These are phyloP conservation scores for Scedosporium boydii DNA, from an alignment of 2,329 filamentous ascomycete genomes.

Conservation along the genomic window DNA sequence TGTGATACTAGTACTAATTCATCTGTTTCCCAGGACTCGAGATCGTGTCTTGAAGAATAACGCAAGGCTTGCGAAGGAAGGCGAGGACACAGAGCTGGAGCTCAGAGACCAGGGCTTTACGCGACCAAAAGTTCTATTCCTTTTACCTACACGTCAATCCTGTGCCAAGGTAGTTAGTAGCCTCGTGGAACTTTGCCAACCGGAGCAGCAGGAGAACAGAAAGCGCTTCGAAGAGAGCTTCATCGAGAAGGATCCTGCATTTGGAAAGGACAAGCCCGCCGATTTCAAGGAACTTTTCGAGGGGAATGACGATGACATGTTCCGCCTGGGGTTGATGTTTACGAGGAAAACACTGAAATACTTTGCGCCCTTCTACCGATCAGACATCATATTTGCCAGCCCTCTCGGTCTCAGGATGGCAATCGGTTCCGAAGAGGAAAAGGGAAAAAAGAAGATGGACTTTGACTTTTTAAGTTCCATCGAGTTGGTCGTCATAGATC, in stretches of 20 bases:
- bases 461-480: conserved; percentile 90
- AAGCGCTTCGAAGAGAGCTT: conserved; percentile 86
- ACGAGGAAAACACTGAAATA: conserved; percentile 93
- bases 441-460: conserved; percentile 50
- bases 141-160: conserved; percentile 80
- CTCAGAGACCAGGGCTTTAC: conserved; percentile 92
- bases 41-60: conserved; percentile 92
- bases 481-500: conserved; percentile 82
- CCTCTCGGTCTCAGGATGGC: conserved; percentile 84
- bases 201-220: conserved; percentile 90
- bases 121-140: conserved; percentile 81
- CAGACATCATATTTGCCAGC: conserved; percentile 87
- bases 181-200: conserved; percentile 65
- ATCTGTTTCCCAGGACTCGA: conserved; percentile 49
- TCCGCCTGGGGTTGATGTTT: conserved; percentile 91
- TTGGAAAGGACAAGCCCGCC: conserved; percentile 65
- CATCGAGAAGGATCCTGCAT: conserved; percentile 52
- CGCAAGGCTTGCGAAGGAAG: conserved; percentile 60
- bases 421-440: conserved; percentile 66
- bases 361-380: conserved; percentile 92
- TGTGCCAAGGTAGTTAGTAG: conserved; percentile 70
- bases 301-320: conserved; percentile 96
- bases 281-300: conserved; percentile 87
- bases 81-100: conserved; percentile 56
- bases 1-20: not conserved